phyloP scores from a whole-genome alignment of 192 early-diverging fungal species.

The Coemansia sp. region DNA sequence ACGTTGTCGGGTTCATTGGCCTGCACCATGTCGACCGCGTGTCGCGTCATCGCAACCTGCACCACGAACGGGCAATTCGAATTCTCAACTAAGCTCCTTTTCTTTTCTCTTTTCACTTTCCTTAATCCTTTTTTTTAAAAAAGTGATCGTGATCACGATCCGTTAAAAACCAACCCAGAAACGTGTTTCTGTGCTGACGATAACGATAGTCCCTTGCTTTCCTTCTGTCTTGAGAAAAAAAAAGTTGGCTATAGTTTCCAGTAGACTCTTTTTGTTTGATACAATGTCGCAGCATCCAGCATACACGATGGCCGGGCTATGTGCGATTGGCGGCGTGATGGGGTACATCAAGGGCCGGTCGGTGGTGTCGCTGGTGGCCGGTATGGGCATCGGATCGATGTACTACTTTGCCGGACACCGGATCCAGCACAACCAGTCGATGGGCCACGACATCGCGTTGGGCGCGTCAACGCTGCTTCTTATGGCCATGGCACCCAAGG shows the following conservation, averaged over 20 bases:
- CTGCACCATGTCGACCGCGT: conserved; percentile 35
- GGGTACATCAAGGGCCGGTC: conserved; percentile 47
- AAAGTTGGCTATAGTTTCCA: background rate
- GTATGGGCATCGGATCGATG: conserved; percentile 34
- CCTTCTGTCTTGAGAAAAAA: too few species aligned
- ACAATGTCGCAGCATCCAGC: conserved; percentile 44
- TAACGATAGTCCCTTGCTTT: too few species aligned
- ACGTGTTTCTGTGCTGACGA: too few species aligned
- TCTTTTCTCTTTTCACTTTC: background rate
- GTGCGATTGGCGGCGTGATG: conserved; percentile 40
- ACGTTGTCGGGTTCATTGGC: conserved; percentile 14
- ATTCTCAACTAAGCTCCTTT: conserved; percentile 22
- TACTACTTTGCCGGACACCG: conserved; percentile 30
- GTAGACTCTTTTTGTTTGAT: background rate
- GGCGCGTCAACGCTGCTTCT: conserved; percentile 36
- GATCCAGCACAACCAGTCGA: conserved; percentile 37
- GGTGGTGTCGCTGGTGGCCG: conserved; percentile 41
- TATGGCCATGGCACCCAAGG: conserved; percentile 46
- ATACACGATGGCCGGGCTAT: conserved; percentile 44
- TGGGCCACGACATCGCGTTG: conserved; percentile 43
- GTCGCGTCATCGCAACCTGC: conserved; percentile 28
- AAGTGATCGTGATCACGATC: too few species aligned
- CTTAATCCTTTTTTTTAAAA: background rate
- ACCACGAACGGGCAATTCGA: conserved; percentile 30
- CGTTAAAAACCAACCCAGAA: too few species aligned